phyloP scores from a whole-genome alignment of 164 flowering plant species.

The Taxillus chinensis region DNA sequence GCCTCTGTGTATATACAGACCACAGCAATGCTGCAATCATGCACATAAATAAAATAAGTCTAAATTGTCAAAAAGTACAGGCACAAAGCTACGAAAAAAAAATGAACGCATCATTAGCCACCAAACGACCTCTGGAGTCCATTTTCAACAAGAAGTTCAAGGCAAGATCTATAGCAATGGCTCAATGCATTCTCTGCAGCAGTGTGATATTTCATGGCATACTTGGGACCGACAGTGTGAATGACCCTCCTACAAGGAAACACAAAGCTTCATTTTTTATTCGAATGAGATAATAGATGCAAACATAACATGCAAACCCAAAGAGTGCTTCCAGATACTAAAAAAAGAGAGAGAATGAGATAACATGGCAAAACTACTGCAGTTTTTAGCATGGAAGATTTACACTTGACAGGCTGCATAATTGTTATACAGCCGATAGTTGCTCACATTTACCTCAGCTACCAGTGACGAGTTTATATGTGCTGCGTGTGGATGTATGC shows the following conservation, averaged over 20 bases:
- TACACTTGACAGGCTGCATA: too few relatives aligned
- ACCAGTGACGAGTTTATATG: too few relatives aligned
- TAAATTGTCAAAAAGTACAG: background rate
- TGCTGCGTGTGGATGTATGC: too few relatives aligned
- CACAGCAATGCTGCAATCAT: constrained; percentile 79
- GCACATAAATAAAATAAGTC: constrained; percentile 9
- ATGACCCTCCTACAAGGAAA: constrained; percentile 70
- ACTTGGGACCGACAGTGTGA: constrained; percentile 98
- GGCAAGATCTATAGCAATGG: constrained; percentile 96
- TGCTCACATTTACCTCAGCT: too few relatives aligned
- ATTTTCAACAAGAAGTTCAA: constrained; percentile 92
- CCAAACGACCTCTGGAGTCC: constrained; percentile 60
- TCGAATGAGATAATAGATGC: too few relatives aligned
- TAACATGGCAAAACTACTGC: background rate
- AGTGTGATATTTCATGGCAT: constrained; percentile 97
- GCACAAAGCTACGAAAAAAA: constrained; percentile 4
- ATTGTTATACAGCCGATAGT: too few relatives aligned
- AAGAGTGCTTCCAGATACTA: background rate
- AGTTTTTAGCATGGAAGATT: background rate
- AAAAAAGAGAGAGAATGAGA: background rate
- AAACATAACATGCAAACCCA: too few relatives aligned
- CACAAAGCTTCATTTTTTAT: background rate
- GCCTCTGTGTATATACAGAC: constrained; percentile 95
- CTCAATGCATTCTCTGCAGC: constrained; percentile 99
- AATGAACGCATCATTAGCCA: constrained; percentile 4